Evolutionary conservation across 2,329 filamentous ascomycete genomes (phyloP).

Genomic region (Juglanconis sp.): DNA sequence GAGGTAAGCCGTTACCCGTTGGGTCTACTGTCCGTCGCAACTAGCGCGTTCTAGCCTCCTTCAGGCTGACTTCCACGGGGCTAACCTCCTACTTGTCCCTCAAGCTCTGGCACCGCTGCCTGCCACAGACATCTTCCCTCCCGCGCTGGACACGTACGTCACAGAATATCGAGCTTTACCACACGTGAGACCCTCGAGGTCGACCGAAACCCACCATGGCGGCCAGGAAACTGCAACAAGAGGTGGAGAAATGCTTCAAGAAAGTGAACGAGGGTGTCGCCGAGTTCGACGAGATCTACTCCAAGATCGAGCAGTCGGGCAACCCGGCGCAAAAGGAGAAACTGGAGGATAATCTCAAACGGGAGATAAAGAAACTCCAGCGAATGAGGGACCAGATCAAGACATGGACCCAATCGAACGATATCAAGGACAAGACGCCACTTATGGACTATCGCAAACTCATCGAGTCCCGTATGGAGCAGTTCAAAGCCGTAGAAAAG

Average conservation of each 20-base stretch:
- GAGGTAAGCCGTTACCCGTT: neutral
- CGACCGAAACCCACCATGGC: slow-evolving; percentile 64
- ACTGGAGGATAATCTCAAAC: slow-evolving; percentile 94
- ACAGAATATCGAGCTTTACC: neutral
- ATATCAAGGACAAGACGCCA: slow-evolving; percentile 99
- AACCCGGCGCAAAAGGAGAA: slow-evolving; percentile 98
- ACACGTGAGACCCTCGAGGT: slow-evolving; percentile 4
- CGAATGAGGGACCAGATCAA: slow-evolving; percentile 98
- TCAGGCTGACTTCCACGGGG: neutral
- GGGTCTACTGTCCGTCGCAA: neutral
- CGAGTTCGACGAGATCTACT: slow-evolving; percentile 92
- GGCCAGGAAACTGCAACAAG: slow-evolving; percentile 91
- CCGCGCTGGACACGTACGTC: neutral
- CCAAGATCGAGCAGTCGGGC: slow-evolving; percentile 91
- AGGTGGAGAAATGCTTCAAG: slow-evolving; percentile 99
- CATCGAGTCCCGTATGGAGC: slow-evolving; percentile 99
- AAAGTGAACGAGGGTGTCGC: slow-evolving; percentile 91
- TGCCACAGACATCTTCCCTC: neutral
- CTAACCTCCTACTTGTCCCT: neutral
- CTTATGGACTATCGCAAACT: slow-evolving; percentile 89
- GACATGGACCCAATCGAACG: slow-evolving; percentile 96
- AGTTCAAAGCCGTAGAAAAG: slow-evolving; percentile 99
- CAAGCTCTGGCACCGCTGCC: neutral
- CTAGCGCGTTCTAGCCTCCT: neutral
- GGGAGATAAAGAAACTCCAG: slow-evolving; percentile 99